Evolutionary conservation across 2,329 filamentous ascomycete genomes (phyloP), one percentile per base, ranked within the genome.

Genomic region (Epichloe brachyelytri): DNA sequence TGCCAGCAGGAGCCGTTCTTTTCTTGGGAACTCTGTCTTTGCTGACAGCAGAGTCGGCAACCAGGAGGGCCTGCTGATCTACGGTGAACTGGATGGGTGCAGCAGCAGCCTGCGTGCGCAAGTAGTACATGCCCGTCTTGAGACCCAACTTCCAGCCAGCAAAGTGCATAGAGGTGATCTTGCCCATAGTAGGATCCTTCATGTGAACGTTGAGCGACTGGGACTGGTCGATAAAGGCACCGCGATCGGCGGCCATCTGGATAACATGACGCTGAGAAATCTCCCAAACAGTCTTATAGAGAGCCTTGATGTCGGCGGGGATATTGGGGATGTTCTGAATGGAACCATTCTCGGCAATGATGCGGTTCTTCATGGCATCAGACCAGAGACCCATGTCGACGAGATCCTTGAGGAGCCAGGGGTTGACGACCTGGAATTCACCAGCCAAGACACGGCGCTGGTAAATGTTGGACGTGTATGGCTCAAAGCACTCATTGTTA

Each of bases 91-190:
- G 93, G 59, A 98, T 98, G 50, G 93, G 93, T 45, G 90, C 89
- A 17, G 90, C 90, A 37, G 93, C 93, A 56, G 93, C 93, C 82
- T 95, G 93, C 46, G 93, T 98, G 63, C 93, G 88, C 61, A 98
- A 83, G 73, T 98, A 98, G 83, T 98, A 98, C 93, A 98, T 97
- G 75, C 93, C 93, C 37, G 93, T 98, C 85, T 98, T 98, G 60
- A 98, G 81, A 64, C 93, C 93, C 58, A 97, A 83, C 79, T 97
- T 98, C 93, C 93, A 98, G 62, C 93, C 93, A 46, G 93, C 81
- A 66, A 98, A 98, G 76, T 98, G 93, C 93, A 98, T 98, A 69
- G 86, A 93, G 54, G 93, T 98, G 69, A 98, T 95, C 80, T 98
- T 98, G 73, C 93, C 93, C 91, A 98, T 97, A 48, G 90, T 95